These are phyloP conservation scores for Prunus mira DNA, from an alignment of 306 rosid species.

Conservation along the genomic window DNA sequence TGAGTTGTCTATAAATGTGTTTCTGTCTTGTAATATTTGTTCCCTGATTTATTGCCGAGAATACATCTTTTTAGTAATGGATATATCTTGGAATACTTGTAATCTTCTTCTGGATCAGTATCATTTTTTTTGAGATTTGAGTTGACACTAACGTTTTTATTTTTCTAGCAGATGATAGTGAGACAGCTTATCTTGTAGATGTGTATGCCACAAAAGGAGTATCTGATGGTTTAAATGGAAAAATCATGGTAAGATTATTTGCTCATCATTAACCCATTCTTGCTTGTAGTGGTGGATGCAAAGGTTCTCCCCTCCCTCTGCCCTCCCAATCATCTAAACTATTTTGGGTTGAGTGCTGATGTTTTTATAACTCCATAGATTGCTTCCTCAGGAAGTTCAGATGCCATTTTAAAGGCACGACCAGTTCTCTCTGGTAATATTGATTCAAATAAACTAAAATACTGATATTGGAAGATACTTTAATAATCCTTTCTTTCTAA, in stretches of 20 bases:
- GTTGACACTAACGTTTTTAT: slow-evolving; percentile 18
- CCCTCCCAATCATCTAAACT: slow-evolving; percentile 7
- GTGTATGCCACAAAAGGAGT: slow-evolving; percentile 55
- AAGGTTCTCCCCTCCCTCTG: slow-evolving; percentile 6
- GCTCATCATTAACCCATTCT: slow-evolving; percentile 2
- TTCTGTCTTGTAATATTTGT: not conserved
- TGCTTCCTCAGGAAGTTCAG: slow-evolving; percentile 66
- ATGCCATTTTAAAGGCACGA: slow-evolving; percentile 63
- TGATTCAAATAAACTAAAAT: slow-evolving; percentile 7
- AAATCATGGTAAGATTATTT: slow-evolving; percentile 55
- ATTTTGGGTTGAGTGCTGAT: slow-evolving; percentile 25
- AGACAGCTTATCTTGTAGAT: slow-evolving; percentile 54
- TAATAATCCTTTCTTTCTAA: not conserved
- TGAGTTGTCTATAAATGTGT: not conserved
- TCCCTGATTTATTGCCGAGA: not conserved
- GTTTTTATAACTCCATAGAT: slow-evolving; percentile 43
- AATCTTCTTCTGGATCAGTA: not conserved
- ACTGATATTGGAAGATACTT: slow-evolving; percentile 5
- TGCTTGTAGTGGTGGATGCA: slow-evolving; percentile 9
- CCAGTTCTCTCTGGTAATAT: slow-evolving; percentile 74
- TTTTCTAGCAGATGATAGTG: slow-evolving; percentile 51
- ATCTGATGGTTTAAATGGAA: slow-evolving; percentile 62
- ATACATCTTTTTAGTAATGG: not conserved
- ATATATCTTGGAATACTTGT: not conserved
- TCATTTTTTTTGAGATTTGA: not conserved